Base-by-base conservation (phyloP, 2,329 filamentous ascomycete species). In the Aspergillus vadensis region DNA sequence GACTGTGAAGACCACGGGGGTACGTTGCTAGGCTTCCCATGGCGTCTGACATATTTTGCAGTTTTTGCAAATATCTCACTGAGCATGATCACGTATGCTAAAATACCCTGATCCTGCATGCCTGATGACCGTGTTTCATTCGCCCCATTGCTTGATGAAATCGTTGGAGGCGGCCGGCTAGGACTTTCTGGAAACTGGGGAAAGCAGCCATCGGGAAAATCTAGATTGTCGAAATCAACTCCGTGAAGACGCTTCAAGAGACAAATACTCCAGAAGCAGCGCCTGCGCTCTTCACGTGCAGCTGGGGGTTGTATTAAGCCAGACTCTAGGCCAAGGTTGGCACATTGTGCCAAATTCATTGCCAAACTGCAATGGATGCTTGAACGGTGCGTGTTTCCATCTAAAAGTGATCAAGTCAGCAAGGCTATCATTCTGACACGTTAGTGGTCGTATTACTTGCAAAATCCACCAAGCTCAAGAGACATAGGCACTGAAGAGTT, bases 1-100 rank as follows among this genome's bases (percentile, higher is more conserved):
- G 82, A 85, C 49, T 81, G 75, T 0, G 80, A 76, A 9, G 80
- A 82, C 82, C 82, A 82, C 21, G 76, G 79, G 5, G 79, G 79
- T 8, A 80, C 69, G 23, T 71, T 73, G 57, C 77, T 78, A 6
- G 79, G 76, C 36, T 74, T 77, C 15, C 81, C 80, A 23, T 78
- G 76, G 21, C 74, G 74, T 15, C 80, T 76, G 0, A 81, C 81
- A 67, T 83, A 84, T 47, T 73, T 72, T 3, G 79, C 75, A 10
- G 79, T 79, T 62, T 79, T 80, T 43, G 79, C 77, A 75, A 82
- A 85, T 1, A 79, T 78, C 57, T 82, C 77, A 50, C 78, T 80
- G 8, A 83, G 69, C 59, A 78, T 72, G 63, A 79, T 77, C 0
- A 78, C 77, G 63, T 82, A 83, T 3, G 77, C 76, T 8, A 81